These are phyloP conservation scores for Rhizopogon sp. DNA, from an alignment of 768 basidiomycete genomes.

Conservation along the genomic window DNA sequence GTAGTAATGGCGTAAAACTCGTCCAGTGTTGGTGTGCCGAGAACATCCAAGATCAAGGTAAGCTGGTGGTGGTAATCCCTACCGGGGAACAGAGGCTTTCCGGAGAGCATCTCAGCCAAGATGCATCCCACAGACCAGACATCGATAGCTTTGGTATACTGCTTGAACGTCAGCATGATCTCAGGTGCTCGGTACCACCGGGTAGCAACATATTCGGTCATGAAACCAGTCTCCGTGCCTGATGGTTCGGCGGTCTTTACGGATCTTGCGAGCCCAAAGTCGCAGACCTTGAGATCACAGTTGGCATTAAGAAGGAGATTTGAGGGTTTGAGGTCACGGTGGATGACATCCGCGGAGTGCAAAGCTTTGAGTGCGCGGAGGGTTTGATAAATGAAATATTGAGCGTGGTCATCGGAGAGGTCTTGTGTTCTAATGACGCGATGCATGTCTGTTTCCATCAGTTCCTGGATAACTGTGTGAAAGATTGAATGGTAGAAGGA, in stretches of 20 bases:
- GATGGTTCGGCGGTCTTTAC: slow-evolving; percentile 82
- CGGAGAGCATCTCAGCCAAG: slow-evolving; percentile 95
- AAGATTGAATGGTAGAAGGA: slow-evolving; percentile 8
- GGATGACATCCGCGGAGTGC: slow-evolving; percentile 94
- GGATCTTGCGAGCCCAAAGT: slow-evolving; percentile 93
- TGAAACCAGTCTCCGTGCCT: slow-evolving; percentile 81
- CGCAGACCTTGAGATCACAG: slow-evolving; percentile 92
- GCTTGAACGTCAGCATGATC: slow-evolving; percentile 99
- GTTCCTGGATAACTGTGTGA: slow-evolving; percentile 74
- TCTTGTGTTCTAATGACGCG: slow-evolving; percentile 94
- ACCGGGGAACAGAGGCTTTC: slow-evolving; percentile 95
- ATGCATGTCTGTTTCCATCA: slow-evolving; percentile 97
- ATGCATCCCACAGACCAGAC: slow-evolving; percentile 88
- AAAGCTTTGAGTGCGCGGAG: slow-evolving; percentile 93
- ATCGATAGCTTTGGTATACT: slow-evolving; percentile 96
- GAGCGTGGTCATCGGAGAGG: slow-evolving; percentile 92
- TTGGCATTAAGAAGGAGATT: slow-evolving; percentile 97
- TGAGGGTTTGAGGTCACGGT: slow-evolving; percentile 95
- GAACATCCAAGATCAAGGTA: slow-evolving; percentile 90
- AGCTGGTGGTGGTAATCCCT: slow-evolving; percentile 96
- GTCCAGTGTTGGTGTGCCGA: slow-evolving; percentile 95
- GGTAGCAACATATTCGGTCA: slow-evolving; percentile 98
- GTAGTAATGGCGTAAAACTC: slow-evolving; percentile 98
- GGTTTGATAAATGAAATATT: slow-evolving; percentile 93
- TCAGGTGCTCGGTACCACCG: slow-evolving; percentile 99